A percentile compares a stretch with the other conserved stretches of the same genome.
phyloP scores from a whole-genome alignment of 768 basidiomycete genomes.

The Calocybe indica region DNA sequence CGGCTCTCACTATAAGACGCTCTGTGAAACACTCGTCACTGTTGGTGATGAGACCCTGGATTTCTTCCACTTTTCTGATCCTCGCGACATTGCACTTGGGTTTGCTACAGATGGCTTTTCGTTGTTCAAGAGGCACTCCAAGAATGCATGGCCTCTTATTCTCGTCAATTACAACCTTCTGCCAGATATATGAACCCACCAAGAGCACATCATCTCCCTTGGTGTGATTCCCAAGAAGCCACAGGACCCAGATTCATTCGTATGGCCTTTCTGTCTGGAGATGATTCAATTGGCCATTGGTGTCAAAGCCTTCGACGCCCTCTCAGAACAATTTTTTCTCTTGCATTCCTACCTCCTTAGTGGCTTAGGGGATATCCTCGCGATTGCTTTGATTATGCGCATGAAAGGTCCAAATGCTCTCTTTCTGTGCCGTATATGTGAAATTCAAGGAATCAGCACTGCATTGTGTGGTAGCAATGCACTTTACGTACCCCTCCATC shows the following conservation, averaged over 20 bases:
- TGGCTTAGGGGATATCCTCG: slow-evolving; percentile 14
- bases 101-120: slow-evolving; percentile 33
- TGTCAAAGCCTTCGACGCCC: slow-evolving; percentile 23
- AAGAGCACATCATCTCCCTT: slow-evolving; percentile 25
- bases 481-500: slow-evolving; percentile 19
- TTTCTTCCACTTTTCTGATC: slow-evolving; percentile 26
- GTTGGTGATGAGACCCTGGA: slow-evolving; percentile 16
- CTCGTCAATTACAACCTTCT: slow-evolving; percentile 24
- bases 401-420: slow-evolving; percentile 40
- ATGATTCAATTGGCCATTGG: slow-evolving; percentile 23
- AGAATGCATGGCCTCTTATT: slow-evolving; percentile 33
- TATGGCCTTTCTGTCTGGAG: slow-evolving; percentile 29
- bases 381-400: slow-evolving; percentile 15
- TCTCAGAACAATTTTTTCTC: slow-evolving; percentile 7
- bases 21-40: slow-evolving; percentile 13
- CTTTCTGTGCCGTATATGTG: slow-evolving; percentile 28
- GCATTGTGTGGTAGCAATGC: slow-evolving; percentile 2
- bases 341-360: slow-evolving; percentile 14
- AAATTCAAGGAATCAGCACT: slow-evolving; percentile 21
- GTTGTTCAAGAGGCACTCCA: slow-evolving; percentile 20
- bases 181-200: slow-evolving; percentile 23
- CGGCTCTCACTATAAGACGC: slow-evolving; percentile 17
- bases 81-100: slow-evolving; percentile 31
- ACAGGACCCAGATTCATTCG: slow-evolving; percentile 30
- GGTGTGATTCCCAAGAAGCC: slow-evolving; percentile 34